Percentiles rank a stretch among this genome's conserved stretches.
Evolutionary conservation across 495 filamentous ascomycete genomes (phyloP).

Genomic region (Clavariopsis aquatica): DNA sequence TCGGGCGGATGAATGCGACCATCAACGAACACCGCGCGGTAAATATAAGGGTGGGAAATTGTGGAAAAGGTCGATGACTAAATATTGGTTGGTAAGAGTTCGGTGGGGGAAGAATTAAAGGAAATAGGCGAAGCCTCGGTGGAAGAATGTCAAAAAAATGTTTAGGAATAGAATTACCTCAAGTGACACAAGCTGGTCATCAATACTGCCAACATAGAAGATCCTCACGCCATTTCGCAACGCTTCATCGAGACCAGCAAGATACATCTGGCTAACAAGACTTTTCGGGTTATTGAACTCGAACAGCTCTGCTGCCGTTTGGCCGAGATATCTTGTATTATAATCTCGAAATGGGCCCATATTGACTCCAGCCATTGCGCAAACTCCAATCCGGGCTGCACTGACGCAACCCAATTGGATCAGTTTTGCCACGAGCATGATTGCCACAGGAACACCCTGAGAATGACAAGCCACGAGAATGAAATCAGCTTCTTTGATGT

Average conservation of each 20-base stretch:
- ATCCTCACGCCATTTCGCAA: constrained; percentile 78
- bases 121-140: too few species aligned
- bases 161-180: constrained; percentile 67
- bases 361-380: constrained; percentile 94
- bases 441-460: constrained; percentile 89
- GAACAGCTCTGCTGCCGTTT: constrained; percentile 87
- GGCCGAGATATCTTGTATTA: constrained; percentile 79
- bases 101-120: too few species aligned
- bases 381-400: constrained; percentile 71
- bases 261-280: constrained; percentile 78
- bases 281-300: constrained; percentile 82
- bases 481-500: constrained; percentile 83
- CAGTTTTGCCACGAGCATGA: constrained; percentile 91
- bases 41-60: constrained; percentile 86
- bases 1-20: constrained; percentile 89
- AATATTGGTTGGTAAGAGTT: not conserved
- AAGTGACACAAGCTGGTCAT: constrained; percentile 92
- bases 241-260: constrained; percentile 67
- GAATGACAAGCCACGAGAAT: constrained; percentile 90
- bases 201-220: constrained; percentile 86
- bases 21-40: constrained; percentile 91
- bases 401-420: constrained; percentile 76
- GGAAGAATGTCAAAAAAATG: too few species aligned
- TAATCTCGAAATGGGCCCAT: constrained; percentile 88
- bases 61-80: constrained; percentile 83